These are phyloP conservation scores for Cadophora luteo-olivacea DNA, from an alignment of 2,329 filamentous ascomycete genomes.

Conservation along the genomic window DNA sequence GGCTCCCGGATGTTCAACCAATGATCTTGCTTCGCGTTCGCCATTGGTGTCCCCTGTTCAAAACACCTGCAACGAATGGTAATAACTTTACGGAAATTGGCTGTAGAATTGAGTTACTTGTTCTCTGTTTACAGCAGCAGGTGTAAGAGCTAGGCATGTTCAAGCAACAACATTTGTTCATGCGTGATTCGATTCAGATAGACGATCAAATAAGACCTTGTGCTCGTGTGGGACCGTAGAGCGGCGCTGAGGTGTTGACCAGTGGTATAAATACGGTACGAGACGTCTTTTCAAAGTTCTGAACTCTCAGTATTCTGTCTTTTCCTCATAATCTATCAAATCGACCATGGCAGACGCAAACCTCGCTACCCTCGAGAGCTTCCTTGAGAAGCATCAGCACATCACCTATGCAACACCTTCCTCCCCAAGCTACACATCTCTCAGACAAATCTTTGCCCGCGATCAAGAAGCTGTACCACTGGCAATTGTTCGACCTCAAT, in stretches of 20 bases:
- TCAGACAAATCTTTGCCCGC: constrained; percentile 26
- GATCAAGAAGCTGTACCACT: constrained; percentile 25
- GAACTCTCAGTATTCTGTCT: neutral
- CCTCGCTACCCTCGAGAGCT: constrained; percentile 20
- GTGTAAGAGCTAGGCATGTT: constrained; percentile 5
- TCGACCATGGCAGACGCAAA: constrained; percentile 5
- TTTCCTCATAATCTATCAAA: neutral
- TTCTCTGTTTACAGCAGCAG: neutral
- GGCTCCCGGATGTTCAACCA: neutral
- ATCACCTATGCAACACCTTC: constrained; percentile 26
- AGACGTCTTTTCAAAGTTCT: too few species aligned
- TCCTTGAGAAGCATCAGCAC: constrained; percentile 25
- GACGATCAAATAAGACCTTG: neutral
- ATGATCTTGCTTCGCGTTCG: constrained; percentile 2
- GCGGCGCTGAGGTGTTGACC: neutral
- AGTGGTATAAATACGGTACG: neutral
- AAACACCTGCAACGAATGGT: neutral
- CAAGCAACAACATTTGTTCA: neutral
- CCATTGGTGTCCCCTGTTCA: neutral
- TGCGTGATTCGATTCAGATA: neutral
- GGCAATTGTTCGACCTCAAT: constrained; percentile 41
- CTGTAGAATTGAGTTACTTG: neutral
- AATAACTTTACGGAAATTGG: neutral
- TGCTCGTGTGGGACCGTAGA: neutral
- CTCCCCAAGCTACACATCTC: constrained; percentile 25